Evolutionary conservation across 108 stramenopile genomes (phyloP), one percentile per base, ranked within the genome.

Genomic region (Cyclotella choctawhatcheeana): DNA sequence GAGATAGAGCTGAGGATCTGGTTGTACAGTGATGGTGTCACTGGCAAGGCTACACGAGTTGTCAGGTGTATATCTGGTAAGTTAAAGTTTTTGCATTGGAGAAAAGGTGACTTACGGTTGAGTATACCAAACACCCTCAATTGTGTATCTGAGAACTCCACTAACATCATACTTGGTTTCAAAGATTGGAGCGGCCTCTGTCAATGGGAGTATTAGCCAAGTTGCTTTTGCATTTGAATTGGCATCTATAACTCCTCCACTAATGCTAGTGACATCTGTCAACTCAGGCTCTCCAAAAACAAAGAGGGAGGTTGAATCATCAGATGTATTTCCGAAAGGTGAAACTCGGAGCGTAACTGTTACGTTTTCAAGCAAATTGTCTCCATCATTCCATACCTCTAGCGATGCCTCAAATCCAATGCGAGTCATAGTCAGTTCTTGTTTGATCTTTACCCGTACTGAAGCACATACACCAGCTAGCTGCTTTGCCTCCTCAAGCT

Each of bases 391-490:
- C n/a, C 30, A 66, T 24, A 76, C 37, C 27, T 76, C 58, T 32
- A 76, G 67, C 17, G 31, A 5, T 29, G 67, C 75, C 51, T 76
- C 75, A 67, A 76, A 76, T 25, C 75, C 75, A 2, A 76, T 51
- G 22, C 75, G 18, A 31, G 75, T 76, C 29, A 76, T 47, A 17
- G 75, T 65, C 6, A 76, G 18, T 58, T 76, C 67, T 56, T 76
- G 75, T 18, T 67, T 32, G 50, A 76, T 76, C 32, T 32, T 35
- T 27, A 76, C 58, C 12, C 75, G 43, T 24, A 69, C 75, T 30
- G 75, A 29, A 16, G 75, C 75, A 58, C 75, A 76, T 12, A 76
- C 75, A 21, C 75, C 75, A 31, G 75, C 55, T 17, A 67, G 59
- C 21, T 69, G 67, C 52, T 47, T 40, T 33, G 67, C 67, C 27